Base-by-base conservation (phyloP, 1,284 basidiomycete genomes). In the Leccinum subatratum region DNA sequence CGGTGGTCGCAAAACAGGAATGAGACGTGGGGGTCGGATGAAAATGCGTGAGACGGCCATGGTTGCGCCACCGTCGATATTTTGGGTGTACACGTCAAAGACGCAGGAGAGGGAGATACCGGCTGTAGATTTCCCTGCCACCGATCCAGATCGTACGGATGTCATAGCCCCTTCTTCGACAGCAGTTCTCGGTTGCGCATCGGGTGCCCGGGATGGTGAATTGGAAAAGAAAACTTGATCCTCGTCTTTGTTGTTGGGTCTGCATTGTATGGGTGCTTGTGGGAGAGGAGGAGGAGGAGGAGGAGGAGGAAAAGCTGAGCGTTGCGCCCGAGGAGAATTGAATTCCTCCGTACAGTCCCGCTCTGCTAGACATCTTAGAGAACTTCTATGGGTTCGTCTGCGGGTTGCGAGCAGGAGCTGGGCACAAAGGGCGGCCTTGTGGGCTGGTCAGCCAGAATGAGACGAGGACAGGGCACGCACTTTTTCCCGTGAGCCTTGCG, bases 331-430 rank as follows among this genome's bases (percentile, higher is more conserved):
- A 84, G 45, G 89, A 90, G 78, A 92, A 92, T 66, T 91, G 88
- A 69, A 92, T 91, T 73, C 90, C 90, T 63, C 91, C 90, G 71
- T 92, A 92, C 65, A 92, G 83, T 67, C 90, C 90, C 67, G 89
- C 88, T 82, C 86, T 85, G 78, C 86, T 85, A 64, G 87, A 88
- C 89, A 90, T 90, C 69, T 72, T 80, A 73, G 76, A 72, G 54
- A 63, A 62, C 25, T 68, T 68, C 60, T 32, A 18, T 42, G 34
- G 34, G 34, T 34, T 34, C 34, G 34, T 34, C 34, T 34, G 34
- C 34, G 34, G 34, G 34, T 12, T 34, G 34, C 34, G 34, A 34
- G 34, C 34, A 34, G 8, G 34, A 34, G 34, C 34, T 34, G 34
- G 34, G 34, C 11, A 34, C 34, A 34, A 34, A 34, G 11, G 34